Evolutionary conservation across 805 yeast species (phyloP), one percentile per base, ranked within the genome.

Genomic region (Wickerhamomyces chambardii): DNA sequence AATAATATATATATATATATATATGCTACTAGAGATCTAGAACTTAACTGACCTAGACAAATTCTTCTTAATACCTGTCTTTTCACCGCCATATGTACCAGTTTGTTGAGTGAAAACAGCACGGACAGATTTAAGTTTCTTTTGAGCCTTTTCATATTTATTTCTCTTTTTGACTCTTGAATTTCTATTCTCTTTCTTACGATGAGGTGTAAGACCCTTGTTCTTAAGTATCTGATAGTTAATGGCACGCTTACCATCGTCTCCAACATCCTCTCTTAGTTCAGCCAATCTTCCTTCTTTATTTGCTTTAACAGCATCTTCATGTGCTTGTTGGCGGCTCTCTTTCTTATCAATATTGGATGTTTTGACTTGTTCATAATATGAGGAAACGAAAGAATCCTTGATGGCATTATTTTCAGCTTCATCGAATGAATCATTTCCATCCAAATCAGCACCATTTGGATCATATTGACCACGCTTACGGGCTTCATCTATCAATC

Each of bases 141-240:
- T 90, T 66, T 86, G 78, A 21, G 98, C 98, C 57, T 75, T 71
- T 44, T 86, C 97, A 66, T 84, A 92, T 75, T 85, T 85, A 78
- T 79, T 84, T 71, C 98, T 83, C 94, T 90, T 92, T 73, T 92
- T 92, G 51, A 92, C 97, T 64, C 98, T 81, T 30, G 97, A 75
- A 58, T 92, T 92, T 63, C 97, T 76, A 68, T 84, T 78, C 45
- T 85, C 96, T 71, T 92, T 92, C 68, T 84, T 83, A 57, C 95
- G 74, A 59, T 80, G 83, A 15, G 95, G 90, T 2, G 97, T 89
- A 43, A 92, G 76, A 53, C 98, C 98, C 66, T 85, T 89, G 66
- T 92, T 92, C 73, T 90, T 92, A 63, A 85, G 70, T 43, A 92
- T 92, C 66, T 90, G 97, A 64, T 81, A 92, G 57, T 84, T 86